Base-by-base conservation (phyloP, 2,329 filamentous ascomycete species). In the Pseudogymnoascus sp. region DNA sequence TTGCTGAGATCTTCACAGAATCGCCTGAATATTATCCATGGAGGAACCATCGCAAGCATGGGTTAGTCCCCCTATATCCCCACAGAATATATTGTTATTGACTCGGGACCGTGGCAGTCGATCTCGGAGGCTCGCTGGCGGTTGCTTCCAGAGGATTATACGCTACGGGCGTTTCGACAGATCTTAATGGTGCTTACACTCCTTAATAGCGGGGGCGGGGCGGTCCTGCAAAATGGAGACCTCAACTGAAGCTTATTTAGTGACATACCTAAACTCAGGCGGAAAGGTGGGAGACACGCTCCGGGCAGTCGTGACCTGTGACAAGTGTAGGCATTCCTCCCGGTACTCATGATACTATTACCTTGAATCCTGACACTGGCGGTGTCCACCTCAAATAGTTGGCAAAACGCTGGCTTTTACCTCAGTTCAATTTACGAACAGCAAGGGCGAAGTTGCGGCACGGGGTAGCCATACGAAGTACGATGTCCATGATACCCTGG, bases 11-110 rank as follows among this genome's bases (percentile, higher is more conserved):
- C 55, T 12, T 33, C 3, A 10, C 21, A 92, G 88, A 93, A 93
- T 71, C 86, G 90, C 1, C 78, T 93, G 0, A 82, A 85, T 61
- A 92, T 88, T 36, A 81, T 92, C 29, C 90, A 93, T 69, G 90
- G 90, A 15, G 90, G 90, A 3, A 90, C 89, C 0, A 86, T 93
- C 29, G 90, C 90, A 3, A 89, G 86, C 71, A 86, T 92, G 76
- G 71, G 70, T 71, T 55, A 41, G 51, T 59, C 35, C n/a, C 9
- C 29, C 48, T 13, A 55, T 55, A 7, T 55, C 29, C 48, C 29
- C 48, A 55, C 48, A 55, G 21, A 33, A 55, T 55, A 55, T 2
- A 55, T 55, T 55, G 48, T 10, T 15, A 5, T 31, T 63, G 31
- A 60, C 60, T 65, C 21, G 60, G 48, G 35, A 35, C 42, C 15